phyloP scores from a whole-genome alignment of 2,329 filamentous ascomycete species.

The Podosphaera xanthii region DNA sequence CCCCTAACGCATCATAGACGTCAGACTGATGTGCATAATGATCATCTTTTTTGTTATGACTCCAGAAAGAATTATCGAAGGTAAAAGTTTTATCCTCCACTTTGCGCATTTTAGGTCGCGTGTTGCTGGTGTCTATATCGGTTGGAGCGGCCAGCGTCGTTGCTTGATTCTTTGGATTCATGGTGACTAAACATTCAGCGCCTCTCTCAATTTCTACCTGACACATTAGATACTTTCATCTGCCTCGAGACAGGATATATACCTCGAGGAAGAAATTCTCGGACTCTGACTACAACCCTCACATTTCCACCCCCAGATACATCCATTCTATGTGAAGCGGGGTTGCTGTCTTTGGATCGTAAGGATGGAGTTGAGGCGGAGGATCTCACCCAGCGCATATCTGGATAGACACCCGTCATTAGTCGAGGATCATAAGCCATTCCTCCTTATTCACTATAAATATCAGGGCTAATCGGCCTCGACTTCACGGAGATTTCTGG shows the following conservation, averaged over 20 bases:
- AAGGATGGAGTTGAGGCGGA: conserved; percentile 61
- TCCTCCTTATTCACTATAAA: neutral
- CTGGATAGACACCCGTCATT: conserved; percentile 22
- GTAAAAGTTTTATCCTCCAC: conserved; percentile 79
- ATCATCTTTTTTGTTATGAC: conserved; percentile 52
- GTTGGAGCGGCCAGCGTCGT: conserved; percentile 58
- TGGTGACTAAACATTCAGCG: conserved; percentile 68
- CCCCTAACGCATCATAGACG: conserved; percentile 79
- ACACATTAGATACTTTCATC: neutral
- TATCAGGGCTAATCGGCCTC: too few relatives aligned
- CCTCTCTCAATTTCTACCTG: conserved; percentile 52
- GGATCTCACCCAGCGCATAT: conserved; percentile 26
- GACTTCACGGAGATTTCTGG: too few relatives aligned
- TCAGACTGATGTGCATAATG: conserved; percentile 87
- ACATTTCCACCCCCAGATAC: conserved; percentile 44
- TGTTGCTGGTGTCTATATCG: conserved; percentile 28
- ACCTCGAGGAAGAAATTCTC: conserved; percentile 63
- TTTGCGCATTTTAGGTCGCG: conserved; percentile 43
- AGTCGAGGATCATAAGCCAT: conserved; percentile 22
- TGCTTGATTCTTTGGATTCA: conserved; percentile 70
- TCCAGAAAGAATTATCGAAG: conserved; percentile 98
- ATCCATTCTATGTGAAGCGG: conserved; percentile 25
- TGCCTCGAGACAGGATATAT: conserved; percentile 4
- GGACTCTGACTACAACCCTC: conserved; percentile 57
- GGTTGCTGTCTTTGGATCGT: conserved; percentile 46